Evolutionary conservation across 805 yeast genomes (phyloP).

Genomic region (Kuraishia capsulata): DNA sequence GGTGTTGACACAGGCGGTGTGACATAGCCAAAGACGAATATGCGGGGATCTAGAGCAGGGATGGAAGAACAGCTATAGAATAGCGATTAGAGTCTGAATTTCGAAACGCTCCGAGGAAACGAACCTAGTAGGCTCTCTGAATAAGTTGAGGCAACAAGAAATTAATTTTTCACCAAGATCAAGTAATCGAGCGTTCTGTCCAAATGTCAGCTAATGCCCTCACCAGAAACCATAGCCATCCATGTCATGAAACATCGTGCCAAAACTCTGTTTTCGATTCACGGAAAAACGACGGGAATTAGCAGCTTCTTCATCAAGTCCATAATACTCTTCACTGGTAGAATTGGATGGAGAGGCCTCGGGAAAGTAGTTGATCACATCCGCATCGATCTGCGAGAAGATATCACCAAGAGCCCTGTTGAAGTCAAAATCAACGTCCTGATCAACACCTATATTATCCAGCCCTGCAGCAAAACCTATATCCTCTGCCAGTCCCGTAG

Average conservation of each 20-base stretch:
- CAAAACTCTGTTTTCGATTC: no score
- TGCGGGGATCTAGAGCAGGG: no score
- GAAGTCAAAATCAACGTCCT: neutral
- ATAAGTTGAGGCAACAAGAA: no score
- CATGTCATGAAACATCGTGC: conserved; percentile 11
- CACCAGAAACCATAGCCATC: conserved; percentile 21
- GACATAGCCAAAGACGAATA: no score
- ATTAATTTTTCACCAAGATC: no score
- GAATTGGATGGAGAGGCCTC: neutral
- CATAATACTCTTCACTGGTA: neutral
- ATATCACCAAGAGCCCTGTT: conserved; percentile 11
- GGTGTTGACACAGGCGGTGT: no score
- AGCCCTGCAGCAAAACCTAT: neutral
- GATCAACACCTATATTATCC: neutral
- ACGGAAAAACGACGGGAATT: neutral
- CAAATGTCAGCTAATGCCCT: no score
- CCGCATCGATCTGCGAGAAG: conserved; percentile 21
- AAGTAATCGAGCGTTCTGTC: no score
- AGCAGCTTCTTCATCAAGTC: neutral
- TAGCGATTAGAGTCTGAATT: no score
- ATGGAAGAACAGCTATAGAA: no score
- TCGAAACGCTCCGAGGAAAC: no score
- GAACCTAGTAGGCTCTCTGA: no score
- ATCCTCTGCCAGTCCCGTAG: neutral
- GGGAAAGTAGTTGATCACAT: conserved; percentile 13